Base-by-base conservation (phyloP, 768 basidiomycete species). In the Udeniomyces megalosporus region DNA sequence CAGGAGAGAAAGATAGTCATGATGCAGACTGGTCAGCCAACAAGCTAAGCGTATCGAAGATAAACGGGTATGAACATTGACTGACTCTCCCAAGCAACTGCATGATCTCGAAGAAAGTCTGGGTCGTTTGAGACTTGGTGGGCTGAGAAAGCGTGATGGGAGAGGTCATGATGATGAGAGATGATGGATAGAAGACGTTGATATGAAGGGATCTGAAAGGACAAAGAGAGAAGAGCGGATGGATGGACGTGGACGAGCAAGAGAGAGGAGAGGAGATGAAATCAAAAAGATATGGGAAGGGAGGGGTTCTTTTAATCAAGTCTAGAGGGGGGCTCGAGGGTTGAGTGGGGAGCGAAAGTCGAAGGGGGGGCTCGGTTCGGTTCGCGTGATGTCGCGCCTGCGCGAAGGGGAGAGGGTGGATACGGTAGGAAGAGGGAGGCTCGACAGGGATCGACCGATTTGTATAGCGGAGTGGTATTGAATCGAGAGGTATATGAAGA, bases 91-190 rank as follows among this genome's bases (percentile, higher is more conserved):
- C 38, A 42, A 63, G 56, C 3, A 58, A 31, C 12, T 20, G 12
- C 12, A 63, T 42, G 42, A 63, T 51, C 22, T 50, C 24, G 32
- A 57, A 12, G 44, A 50, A 63, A 10, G 35, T 51, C 34, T 52
- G 56, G 32, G 61, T 48, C 24, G 34, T 14, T 34, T 2, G 48
- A 34, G 22, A 42, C 45, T 34, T 46, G 22, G 56, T 63, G 26
- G 48, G 50, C 35, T n/a, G 55, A 35, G 42, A 44, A 60, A 31
- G 26, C n/a, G n/a, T 22, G 44, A 49, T 22, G 44, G 47, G 11
- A 17, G 54, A 31, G 53, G 55, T 53, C 48, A 50, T 58, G 48
- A 22, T 31, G 15, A 29, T 3, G 54, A 45, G 35, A 11, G 24
- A 29, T 31, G 26, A 31, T 15, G n/a, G 26, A 15, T n/a, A 34